Conservation (phyloP, 345 rosid species). For the Hibiscus tridactylites region DNA sequence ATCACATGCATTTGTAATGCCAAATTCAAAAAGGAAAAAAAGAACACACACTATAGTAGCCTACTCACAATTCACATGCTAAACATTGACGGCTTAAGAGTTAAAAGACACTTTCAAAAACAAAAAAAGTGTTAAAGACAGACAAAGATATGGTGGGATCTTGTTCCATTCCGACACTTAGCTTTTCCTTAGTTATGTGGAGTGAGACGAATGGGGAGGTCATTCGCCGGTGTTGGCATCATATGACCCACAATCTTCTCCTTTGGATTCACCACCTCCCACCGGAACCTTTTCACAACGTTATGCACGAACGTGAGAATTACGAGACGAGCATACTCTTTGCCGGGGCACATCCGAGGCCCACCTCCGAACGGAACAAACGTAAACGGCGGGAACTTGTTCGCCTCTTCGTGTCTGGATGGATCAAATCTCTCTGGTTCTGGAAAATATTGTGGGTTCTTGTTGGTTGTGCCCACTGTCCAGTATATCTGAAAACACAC, state of each 20-base stretch:
- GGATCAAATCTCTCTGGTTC: constrained; percentile 29
- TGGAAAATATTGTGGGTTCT: constrained; percentile 19
- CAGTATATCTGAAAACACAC: constrained; percentile 8
- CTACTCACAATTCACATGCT: too few species aligned
- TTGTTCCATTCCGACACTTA: background rate
- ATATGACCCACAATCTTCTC: constrained; percentile 32
- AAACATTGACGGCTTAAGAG: background rate
- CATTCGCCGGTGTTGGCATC: constrained; percentile 43
- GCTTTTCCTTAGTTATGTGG: constrained; percentile 6
- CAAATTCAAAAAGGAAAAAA: background rate
- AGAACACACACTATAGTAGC: too few species aligned
- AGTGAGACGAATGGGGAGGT: constrained; percentile 33
- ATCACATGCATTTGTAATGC: background rate
- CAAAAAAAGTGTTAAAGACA: background rate
- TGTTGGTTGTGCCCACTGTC: constrained; percentile 20
- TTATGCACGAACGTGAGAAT: background rate
- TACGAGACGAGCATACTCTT: constrained; percentile 11
- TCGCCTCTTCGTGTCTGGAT: constrained; percentile 18
- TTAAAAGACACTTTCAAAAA: background rate
- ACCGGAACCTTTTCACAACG: constrained; percentile 9
- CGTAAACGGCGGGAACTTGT: background rate
- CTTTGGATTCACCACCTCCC: background rate
- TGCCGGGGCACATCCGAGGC: constrained; percentile 11
- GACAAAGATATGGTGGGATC: background rate
- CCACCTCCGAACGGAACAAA: constrained; percentile 12